phyloP scores from a whole-genome alignment of 345 rosid species.

The Populus nigra region DNA sequence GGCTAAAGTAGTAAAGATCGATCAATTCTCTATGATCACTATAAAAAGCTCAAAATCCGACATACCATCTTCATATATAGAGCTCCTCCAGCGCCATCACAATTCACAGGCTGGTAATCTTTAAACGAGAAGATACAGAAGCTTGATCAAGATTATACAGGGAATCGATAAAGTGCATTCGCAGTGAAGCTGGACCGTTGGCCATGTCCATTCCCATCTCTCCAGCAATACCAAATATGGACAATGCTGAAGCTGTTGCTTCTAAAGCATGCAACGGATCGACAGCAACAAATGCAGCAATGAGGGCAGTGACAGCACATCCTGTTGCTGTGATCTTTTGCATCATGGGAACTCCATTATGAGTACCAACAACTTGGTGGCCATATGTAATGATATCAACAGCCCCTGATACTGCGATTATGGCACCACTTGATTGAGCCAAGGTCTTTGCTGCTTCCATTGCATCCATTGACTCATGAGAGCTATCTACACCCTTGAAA shows the following conservation, averaged over 20 bases:
- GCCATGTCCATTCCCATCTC: slow-evolving; percentile 73
- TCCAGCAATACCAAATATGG: slow-evolving; percentile 76
- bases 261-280: slow-evolving; percentile 56
- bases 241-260: slow-evolving; percentile 79
- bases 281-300: slow-evolving; percentile 74
- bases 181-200: slow-evolving; percentile 82
- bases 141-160: slow-evolving; percentile 61
- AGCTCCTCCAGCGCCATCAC: slow-evolving; percentile 9
- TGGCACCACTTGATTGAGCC: slow-evolving; percentile 54
- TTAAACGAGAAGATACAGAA: slow-evolving; percentile 39
- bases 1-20: background rate
- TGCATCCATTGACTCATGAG: slow-evolving; percentile 69
- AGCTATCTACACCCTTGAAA: slow-evolving; percentile 75
- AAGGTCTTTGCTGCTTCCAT: slow-evolving; percentile 78
- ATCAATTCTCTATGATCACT: background rate
- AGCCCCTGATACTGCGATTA: slow-evolving; percentile 79
- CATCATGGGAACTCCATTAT: slow-evolving; percentile 81
- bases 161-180: slow-evolving; percentile 76
- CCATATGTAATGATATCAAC: slow-evolving; percentile 81
- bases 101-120: slow-evolving; percentile 31
- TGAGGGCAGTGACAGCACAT: slow-evolving; percentile 67
- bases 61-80: slow-evolving; percentile 1
- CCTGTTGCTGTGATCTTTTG: slow-evolving; percentile 89
- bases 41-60: background rate
- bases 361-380: slow-evolving; percentile 49